A percentile compares a stretch with the other conserved stretches of the same genome.
Evolutionary conservation across 768 basidiomycete species (phyloP).

Genomic region (Obba rivulosa): DNA sequence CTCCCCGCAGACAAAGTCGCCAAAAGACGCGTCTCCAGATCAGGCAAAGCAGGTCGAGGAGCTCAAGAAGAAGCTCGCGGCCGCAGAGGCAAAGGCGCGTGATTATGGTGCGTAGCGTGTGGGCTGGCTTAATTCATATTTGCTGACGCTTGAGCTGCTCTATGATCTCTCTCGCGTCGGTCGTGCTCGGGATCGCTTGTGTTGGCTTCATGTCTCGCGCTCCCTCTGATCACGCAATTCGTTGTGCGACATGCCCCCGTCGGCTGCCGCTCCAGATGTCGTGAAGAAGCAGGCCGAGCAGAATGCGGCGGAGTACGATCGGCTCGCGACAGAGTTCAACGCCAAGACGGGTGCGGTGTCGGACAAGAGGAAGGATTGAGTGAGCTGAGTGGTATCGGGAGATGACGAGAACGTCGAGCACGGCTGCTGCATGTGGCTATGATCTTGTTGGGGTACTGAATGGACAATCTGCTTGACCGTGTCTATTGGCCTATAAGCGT

Average conservation of each 20-base stretch:
- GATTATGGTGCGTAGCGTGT: slow-evolving; percentile 33
- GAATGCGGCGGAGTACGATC: slow-evolving; percentile 76
- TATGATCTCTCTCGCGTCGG: background rate
- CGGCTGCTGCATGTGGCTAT: too few species aligned
- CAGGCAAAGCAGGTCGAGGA: slow-evolving; percentile 54
- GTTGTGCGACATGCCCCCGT: too few species aligned
- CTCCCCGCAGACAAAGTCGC: background rate
- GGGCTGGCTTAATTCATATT: too few species aligned
- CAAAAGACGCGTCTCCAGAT: slow-evolving; percentile 35
- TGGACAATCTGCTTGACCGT: too few species aligned
- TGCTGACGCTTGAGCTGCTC: background rate
- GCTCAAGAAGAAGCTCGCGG: slow-evolving; percentile 63
- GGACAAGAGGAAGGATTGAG: slow-evolving; percentile 63
- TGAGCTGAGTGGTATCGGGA: background rate
- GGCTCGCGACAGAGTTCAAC: slow-evolving; percentile 76
- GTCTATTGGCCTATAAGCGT: too few species aligned
- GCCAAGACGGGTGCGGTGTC: slow-evolving; percentile 54
- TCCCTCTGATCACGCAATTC: too few species aligned
- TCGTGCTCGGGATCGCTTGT: background rate
- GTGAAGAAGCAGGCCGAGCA: slow-evolving; percentile 79
- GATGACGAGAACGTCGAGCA: too few species aligned
- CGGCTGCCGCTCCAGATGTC: slow-evolving; percentile 60
- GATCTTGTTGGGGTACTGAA: too few species aligned
- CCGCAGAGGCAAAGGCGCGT: slow-evolving; percentile 48
- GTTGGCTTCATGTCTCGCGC: slow-evolving; percentile 1